Conservation (phyloP, 306 rosid genomes). For the Fragaria nilgerrensis region DNA sequence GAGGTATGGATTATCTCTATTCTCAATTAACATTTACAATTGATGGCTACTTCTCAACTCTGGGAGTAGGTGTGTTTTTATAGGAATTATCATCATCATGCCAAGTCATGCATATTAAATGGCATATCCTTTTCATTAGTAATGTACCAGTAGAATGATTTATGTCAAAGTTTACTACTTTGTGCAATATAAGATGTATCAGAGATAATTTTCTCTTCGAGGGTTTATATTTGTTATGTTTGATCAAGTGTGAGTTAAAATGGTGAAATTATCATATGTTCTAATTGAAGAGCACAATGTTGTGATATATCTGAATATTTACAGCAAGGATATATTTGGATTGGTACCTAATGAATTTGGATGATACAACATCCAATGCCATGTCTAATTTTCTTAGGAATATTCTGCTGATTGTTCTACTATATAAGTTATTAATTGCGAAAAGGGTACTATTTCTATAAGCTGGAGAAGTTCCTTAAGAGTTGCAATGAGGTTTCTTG, state of each 20-base stretch:
- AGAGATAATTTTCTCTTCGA: neutral
- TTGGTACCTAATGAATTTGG: neutral
- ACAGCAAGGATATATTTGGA: no score
- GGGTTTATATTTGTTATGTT: neutral
- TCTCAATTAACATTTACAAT: neutral
- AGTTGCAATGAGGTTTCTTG: neutral
- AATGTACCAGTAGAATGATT: neutral
- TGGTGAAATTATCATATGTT: neutral
- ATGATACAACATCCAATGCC: neutral
- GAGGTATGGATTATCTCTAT: conserved; percentile 53
- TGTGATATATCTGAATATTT: neutral
- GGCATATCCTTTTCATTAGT: neutral
- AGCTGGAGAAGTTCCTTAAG: neutral
- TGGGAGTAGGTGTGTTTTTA: neutral
- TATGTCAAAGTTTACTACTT: neutral
- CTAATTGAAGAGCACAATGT: neutral
- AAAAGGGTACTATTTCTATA: neutral
- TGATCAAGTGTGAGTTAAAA: neutral
- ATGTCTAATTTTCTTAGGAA: neutral
- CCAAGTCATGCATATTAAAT: neutral
- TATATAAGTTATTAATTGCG: neutral
- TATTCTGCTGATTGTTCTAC: neutral
- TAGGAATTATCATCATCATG: neutral
- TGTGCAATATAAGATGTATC: neutral
- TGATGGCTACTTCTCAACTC: neutral